Percentiles rank a stretch among this genome's conserved stretches.
phyloP scores from a whole-genome alignment of 169 alveolate species.

The Plasmodium fragile region DNA sequence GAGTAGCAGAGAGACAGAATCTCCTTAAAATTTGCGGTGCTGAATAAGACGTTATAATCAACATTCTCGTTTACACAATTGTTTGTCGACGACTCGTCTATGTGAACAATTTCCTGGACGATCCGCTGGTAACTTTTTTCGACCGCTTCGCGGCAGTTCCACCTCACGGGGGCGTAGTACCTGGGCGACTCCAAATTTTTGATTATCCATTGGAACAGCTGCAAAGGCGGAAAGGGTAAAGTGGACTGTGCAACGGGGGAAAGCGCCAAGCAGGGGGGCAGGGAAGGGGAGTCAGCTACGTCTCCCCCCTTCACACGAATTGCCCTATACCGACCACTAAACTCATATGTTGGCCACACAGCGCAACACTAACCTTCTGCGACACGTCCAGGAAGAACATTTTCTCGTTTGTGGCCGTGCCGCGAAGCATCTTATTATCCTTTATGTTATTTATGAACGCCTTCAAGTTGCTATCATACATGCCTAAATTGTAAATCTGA shows the following conservation, averaged over 20 bases:
- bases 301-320: neutral
- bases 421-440: slow-evolving; percentile 23
- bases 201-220: slow-evolving; percentile 67
- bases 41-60: slow-evolving; percentile 62
- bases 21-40: slow-evolving; percentile 57
- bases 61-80: slow-evolving; percentile 59
- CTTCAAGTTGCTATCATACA: slow-evolving; percentile 41
- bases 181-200: slow-evolving; percentile 71
- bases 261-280: no score
- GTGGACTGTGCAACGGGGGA: neutral
- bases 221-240: neutral
- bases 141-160: slow-evolving; percentile 26
- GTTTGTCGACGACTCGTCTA: slow-evolving; percentile 27
- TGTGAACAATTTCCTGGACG: slow-evolving; percentile 23
- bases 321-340: neutral
- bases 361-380: slow-evolving; percentile 31
- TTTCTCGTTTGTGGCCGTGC: slow-evolving; percentile 36
- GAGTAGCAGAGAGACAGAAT: slow-evolving; percentile 62
- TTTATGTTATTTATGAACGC: slow-evolving; percentile 47
- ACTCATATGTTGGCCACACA: neutral
- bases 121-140: slow-evolving; percentile 46
- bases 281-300: neutral
- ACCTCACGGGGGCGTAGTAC: slow-evolving; percentile 58
- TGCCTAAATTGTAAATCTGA: slow-evolving; percentile 58
- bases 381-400: slow-evolving; percentile 68